Evolutionary conservation across 805 yeast genomes (phyloP).

Genomic region (Candida qinlingensis): DNA sequence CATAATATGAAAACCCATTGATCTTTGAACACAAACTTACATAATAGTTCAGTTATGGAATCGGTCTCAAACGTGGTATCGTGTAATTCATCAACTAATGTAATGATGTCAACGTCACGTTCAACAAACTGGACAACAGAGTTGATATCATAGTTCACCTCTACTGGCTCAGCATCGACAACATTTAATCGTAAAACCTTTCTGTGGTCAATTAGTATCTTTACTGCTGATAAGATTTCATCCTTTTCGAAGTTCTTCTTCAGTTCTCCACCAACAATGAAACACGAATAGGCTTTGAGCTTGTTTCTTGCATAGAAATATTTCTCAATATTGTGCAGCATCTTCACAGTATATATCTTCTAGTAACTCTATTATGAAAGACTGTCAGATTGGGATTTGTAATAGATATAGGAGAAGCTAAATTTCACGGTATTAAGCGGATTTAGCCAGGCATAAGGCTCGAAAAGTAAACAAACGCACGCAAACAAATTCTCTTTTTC

Average conservation of each 20-base stretch:
- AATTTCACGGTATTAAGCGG: background rate
- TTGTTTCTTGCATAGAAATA: constrained; percentile 3
- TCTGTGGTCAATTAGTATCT: background rate
- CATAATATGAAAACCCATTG: constrained; percentile 4
- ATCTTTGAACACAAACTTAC: constrained; percentile 5
- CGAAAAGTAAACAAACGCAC: background rate
- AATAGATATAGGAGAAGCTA: no score
- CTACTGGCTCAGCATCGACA: background rate
- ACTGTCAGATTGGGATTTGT: no score
- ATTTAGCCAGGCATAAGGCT: background rate
- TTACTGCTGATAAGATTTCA: background rate
- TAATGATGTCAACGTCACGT: background rate
- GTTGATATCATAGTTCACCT: background rate
- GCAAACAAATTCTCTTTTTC: background rate
- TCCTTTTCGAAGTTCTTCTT: background rate
- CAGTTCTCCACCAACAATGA: constrained; percentile 5
- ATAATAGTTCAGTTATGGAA: background rate
- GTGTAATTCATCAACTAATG: background rate
- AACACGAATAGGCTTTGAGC: constrained; percentile 4
- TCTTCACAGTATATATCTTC: no score
- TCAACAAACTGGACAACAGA: background rate
- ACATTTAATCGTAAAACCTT: constrained; percentile 3
- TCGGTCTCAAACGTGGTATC: constrained; percentile 1
- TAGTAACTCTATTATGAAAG: no score
- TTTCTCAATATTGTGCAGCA: background rate